These are phyloP conservation scores for Miamiensis avidus DNA, from an alignment of 169 alveolate genomes.

Conservation along the genomic window DNA sequence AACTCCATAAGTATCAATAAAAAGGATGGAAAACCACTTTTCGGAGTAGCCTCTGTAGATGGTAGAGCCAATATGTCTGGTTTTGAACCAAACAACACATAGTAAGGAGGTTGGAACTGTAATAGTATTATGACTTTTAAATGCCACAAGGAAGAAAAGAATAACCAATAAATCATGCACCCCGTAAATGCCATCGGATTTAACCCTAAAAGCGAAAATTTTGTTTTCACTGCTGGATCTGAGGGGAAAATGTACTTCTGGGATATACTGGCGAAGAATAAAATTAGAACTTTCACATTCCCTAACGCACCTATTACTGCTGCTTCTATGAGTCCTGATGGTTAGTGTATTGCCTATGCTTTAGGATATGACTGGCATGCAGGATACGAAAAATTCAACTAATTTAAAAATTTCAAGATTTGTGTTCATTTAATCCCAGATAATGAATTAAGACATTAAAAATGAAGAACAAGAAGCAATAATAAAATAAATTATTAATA, in stretches of 20 bases:
- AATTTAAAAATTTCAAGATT: neutral
- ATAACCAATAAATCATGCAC: neutral
- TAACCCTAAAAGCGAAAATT: constrained; percentile 1
- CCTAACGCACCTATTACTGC: neutral
- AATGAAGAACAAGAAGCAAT: neutral
- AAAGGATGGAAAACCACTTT: neutral
- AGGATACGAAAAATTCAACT: neutral
- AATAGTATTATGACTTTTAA: constrained; percentile 14
- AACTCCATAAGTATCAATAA: neutral
- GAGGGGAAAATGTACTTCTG: constrained; percentile 15
- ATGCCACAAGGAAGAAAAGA: constrained; percentile 18
- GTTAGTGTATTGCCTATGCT: constrained; percentile 18
- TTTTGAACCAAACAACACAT: neutral
- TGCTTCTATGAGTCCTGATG: neutral
- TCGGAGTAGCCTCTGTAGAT: constrained; percentile 10
- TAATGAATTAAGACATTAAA: neutral
- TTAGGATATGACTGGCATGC: constrained; percentile 22
- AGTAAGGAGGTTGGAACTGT: neutral
- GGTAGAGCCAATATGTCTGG: constrained; percentile 9
- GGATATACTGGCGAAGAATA: constrained; percentile 1
- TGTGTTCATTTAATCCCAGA: constrained; percentile 2
- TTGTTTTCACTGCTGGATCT: constrained; percentile 8
- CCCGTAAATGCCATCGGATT: constrained; percentile 14
- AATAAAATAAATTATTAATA: no score
- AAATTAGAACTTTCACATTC: constrained; percentile 1